Evolutionary conservation across 768 basidiomycete species (phyloP).

Genomic region (Phylloporus sp.): DNA sequence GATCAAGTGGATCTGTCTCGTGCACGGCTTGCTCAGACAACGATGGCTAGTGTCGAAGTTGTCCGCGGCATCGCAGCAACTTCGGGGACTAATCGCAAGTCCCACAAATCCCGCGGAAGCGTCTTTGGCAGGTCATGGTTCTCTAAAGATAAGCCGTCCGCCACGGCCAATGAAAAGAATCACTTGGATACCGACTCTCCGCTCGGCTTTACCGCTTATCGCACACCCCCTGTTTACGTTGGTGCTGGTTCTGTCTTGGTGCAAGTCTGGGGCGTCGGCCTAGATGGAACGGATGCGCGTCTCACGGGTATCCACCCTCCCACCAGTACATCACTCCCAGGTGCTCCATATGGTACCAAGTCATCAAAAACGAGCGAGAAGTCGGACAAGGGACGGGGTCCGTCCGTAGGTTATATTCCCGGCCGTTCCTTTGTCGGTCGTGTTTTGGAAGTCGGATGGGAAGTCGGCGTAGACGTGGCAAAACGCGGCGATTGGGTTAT

Average conservation of each 20-base stretch:
- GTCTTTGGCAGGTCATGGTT: constrained; percentile 30
- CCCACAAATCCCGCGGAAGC: constrained; percentile 18
- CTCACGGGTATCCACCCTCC: constrained; percentile 49
- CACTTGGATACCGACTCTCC: constrained; percentile 26
- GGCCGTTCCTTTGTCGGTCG: constrained; percentile 85
- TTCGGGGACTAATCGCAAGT: constrained; percentile 13
- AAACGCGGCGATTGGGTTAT: constrained; percentile 85
- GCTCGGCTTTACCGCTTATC: constrained; percentile 67
- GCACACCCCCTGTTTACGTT: constrained; percentile 70
- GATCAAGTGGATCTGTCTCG: constrained; percentile 69
- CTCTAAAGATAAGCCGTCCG: constrained; percentile 22
- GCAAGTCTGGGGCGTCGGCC: constrained; percentile 85
- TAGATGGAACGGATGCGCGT: constrained; percentile 71
- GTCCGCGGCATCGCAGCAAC: constrained; percentile 49
- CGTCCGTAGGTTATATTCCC: constrained; percentile 69
- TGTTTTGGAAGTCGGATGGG: constrained; percentile 78
- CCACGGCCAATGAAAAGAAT: constrained; percentile 10
- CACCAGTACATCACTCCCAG: constrained; percentile 9
- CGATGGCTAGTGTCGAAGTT: constrained; percentile 85
- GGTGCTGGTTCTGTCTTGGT: constrained; percentile 69
- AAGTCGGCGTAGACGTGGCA: constrained; percentile 45
- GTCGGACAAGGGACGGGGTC: constrained; percentile 23
- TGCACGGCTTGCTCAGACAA: constrained; percentile 77
- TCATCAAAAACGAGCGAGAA: constrained; percentile 20
- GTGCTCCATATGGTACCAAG: constrained; percentile 21